Conservation (phyloP, 139 green algal species). For the Coccomyxa sp. region DNA sequence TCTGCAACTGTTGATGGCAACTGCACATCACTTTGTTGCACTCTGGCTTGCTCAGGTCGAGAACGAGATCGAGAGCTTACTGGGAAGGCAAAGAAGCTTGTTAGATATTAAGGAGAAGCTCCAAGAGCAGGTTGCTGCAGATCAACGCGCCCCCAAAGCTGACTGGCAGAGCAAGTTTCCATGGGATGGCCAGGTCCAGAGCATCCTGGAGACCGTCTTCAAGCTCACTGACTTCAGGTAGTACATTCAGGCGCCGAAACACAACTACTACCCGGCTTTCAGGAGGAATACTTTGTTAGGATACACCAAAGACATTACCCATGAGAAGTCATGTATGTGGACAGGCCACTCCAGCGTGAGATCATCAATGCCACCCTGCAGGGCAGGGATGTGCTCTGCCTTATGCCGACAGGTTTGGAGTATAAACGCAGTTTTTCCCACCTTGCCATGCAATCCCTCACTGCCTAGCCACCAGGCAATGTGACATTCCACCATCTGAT, state of each 20-base stretch:
- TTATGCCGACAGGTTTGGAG: constrained; percentile 51
- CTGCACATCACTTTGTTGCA: not conserved
- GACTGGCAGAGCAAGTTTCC: constrained; percentile 44
- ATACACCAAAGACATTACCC: not conserved
- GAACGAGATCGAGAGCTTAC: constrained; percentile 22
- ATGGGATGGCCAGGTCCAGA: constrained; percentile 38
- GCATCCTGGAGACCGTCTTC: constrained; percentile 36
- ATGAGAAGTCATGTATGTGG: not conserved
- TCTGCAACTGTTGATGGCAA: not conserved
- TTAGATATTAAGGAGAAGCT: constrained; percentile 32
- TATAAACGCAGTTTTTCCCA: not conserved
- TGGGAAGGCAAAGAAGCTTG: constrained; percentile 26
- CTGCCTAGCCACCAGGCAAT: not conserved
- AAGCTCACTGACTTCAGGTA: constrained; percentile 43
- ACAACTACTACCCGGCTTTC: not conserved
- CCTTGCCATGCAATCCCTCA: not conserved
- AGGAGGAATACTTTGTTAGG: not conserved
- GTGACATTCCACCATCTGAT: not conserved
- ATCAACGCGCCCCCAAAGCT: constrained; percentile 36
- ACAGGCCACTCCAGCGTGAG: constrained; percentile 62
- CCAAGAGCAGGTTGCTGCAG: constrained; percentile 7
- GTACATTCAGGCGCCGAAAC: not conserved
- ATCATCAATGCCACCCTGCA: constrained; percentile 70
- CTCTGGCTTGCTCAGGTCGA: constrained; percentile 28
- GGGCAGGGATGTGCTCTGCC: constrained; percentile 63